Evolutionary conservation across 306 rosid genomes (phyloP).

Genomic region (Cyamopsis tetragonoloba): DNA sequence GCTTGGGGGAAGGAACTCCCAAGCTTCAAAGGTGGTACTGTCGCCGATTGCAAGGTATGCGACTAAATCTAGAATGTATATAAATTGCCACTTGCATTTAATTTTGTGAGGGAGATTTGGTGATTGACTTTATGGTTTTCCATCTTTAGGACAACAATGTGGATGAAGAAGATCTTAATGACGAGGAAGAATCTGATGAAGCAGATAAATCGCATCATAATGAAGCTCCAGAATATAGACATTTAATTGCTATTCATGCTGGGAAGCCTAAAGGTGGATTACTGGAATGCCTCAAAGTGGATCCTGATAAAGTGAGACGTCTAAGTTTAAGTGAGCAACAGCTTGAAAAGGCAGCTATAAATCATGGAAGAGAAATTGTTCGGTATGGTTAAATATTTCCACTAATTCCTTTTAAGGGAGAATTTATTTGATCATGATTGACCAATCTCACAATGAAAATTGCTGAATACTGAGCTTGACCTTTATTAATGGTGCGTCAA

Average conservation of each 20-base stretch:
- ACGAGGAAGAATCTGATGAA: constrained; percentile 49
- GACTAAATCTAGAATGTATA: constrained; percentile 7
- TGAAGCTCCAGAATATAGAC: constrained; percentile 72
- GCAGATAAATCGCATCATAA: constrained; percentile 43
- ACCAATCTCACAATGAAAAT: neutral
- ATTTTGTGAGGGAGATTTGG: constrained; percentile 5
- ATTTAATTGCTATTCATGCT: constrained; percentile 90
- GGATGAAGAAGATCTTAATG: constrained; percentile 42
- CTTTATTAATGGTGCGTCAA: neutral
- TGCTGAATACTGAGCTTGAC: no score
- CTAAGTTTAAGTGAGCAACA: constrained; percentile 96
- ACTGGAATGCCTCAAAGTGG: constrained; percentile 67
- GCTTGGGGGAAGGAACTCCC: constrained; percentile 92
- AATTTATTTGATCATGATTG: neutral
- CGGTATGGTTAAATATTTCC: constrained; percentile 51
- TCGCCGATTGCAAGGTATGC: constrained; percentile 59
- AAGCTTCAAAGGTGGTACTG: constrained; percentile 35
- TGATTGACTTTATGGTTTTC: constrained; percentile 19
- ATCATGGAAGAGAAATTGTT: constrained; percentile 68
- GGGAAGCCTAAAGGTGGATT: constrained; percentile 97
- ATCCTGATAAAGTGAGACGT: constrained; percentile 83
- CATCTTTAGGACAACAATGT: constrained; percentile 38
- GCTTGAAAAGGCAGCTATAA: constrained; percentile 67
- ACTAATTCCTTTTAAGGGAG: neutral
- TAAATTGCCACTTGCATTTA: constrained; percentile 10